Evolutionary conservation across 1,139 yeast genomes (phyloP), one percentile per base, ranked within the genome.

Genomic region (Diutina catenulata): DNA sequence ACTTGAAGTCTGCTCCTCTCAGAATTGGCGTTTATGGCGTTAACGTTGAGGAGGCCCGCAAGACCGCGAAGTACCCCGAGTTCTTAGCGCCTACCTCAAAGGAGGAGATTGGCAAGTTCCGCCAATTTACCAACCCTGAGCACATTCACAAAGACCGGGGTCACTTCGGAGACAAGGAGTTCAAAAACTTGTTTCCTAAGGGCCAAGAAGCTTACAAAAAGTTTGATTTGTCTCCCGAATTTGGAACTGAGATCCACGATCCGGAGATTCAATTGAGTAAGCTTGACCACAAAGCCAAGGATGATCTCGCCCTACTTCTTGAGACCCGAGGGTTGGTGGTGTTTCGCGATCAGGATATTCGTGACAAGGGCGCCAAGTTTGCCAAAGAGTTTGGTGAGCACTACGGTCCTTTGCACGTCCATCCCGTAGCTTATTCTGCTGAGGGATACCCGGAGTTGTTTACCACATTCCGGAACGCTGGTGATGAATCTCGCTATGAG

Each of bases 371-470:
- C 5, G 57, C 60, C 2, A 49, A 47, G 3, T 54, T 55, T 39
- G 57, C 57, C 6, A 50, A 46, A 31, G 47, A 55, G 28, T 59
- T 56, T 43, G 62, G 60, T 7, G 44, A 47, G 38, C 50, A 59
- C 42, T 59, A 56, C 42, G 63, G 63, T 13, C 57, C 56, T 2
- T 51, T 59, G 42, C 62, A 59, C 44, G 48, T 57, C 39, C 63
- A 59, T 41, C 63, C 61, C 5, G 57, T 56, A 21, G 38, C 52
- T 8, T 52, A 51, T 36, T 45, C 57, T 5, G 55, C 59, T 11
- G 54, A 52, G 38, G 45, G 48, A 26, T 44, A 49, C 37, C 62
- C 62, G 1, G 62, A 57, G 37, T 46, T 58, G 28, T 49, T 57
- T 28, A 56, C 56, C 16, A 57, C 61, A 7, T 55, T 51, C 42